Percentiles rank a stretch among this genome's conserved stretches.
Conservation (phyloP, 2,329 filamentous ascomycete species). For the Neospermospora avenae region DNA sequence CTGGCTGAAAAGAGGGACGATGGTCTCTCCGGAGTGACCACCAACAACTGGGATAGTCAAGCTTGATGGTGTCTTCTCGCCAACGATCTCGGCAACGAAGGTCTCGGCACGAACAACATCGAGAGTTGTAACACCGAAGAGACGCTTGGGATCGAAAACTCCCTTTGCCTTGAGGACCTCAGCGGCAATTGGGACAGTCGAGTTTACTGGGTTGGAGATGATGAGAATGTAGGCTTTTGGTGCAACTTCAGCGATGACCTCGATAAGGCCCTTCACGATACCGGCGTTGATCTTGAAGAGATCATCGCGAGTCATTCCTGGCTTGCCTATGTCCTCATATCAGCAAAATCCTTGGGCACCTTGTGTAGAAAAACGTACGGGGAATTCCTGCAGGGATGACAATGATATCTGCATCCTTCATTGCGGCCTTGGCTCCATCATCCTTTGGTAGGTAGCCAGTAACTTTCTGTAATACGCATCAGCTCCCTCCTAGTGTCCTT, state of each 20-base stretch:
- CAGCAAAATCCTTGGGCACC: constrained; percentile 9
- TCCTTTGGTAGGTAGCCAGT: constrained; percentile 84
- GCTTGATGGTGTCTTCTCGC: constrained; percentile 78
- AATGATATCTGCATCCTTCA: constrained; percentile 92
- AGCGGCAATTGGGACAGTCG: constrained; percentile 93
- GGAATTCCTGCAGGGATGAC: constrained; percentile 98
- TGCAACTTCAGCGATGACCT: constrained; percentile 80
- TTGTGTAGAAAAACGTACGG: constrained; percentile 56
- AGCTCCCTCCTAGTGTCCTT: constrained; percentile 33
- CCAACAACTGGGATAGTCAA: constrained; percentile 89
- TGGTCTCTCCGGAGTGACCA: constrained; percentile 96
- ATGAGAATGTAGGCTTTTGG: constrained; percentile 94
- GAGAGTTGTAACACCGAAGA: constrained; percentile 98
- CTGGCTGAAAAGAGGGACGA: constrained; percentile 96
- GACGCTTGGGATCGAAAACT: constrained; percentile 91
- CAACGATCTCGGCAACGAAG: constrained; percentile 82
- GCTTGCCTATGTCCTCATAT: constrained; percentile 69
- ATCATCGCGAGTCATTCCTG: constrained; percentile 98
- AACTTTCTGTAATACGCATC: constrained; percentile 61
- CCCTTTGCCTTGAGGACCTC: constrained; percentile 92
- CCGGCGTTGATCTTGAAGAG: constrained; percentile 99
- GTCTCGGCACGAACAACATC: constrained; percentile 98
- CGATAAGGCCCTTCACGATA: constrained; percentile 91
- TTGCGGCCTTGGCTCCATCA: constrained; percentile 78
- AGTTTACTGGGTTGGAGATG: constrained; percentile 99